These are phyloP conservation scores for Penicillium turbatum DNA, from an alignment of 495 filamentous ascomycete species.

Conservation along the genomic window DNA sequence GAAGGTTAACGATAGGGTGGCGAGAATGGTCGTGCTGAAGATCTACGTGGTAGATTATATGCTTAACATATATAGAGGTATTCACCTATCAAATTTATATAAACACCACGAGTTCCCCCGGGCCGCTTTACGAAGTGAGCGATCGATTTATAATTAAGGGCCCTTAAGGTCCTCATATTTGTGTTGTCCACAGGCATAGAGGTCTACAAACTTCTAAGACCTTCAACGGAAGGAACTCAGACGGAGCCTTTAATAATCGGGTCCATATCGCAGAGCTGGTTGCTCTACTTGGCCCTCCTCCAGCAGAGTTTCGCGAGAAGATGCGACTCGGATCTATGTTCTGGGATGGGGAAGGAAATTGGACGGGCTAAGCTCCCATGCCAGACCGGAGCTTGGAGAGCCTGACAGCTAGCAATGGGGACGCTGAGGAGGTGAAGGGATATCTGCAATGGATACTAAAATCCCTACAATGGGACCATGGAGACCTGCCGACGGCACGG, in stretches of 20 bases:
- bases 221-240: conserved; percentile 1
- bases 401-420: conserved; percentile 5
- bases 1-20: too few species aligned
- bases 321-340: conserved; percentile 14
- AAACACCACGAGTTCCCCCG: too few species aligned
- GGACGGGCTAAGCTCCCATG: conserved; percentile 11
- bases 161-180: too few species aligned
- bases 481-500: conserved; percentile 35
- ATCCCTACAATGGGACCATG: conserved; percentile 44
- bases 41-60: too few species aligned
- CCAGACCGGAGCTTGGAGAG: conserved; percentile 16
- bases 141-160: too few species aligned
- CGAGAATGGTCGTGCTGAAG: too few species aligned
- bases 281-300: conserved; percentile 39
- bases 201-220: neutral
- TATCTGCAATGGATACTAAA: conserved; percentile 37
- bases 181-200: neutral
- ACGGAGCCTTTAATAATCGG: conserved; percentile 16
- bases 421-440: conserved; percentile 28
- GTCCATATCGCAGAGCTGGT: conserved; percentile 37
- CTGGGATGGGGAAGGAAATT: conserved; percentile 12
- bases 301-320: conserved; percentile 23
- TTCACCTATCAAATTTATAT: too few species aligned
- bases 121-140: too few species aligned
- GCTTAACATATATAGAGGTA: too few species aligned